phyloP scores from a whole-genome alignment of 441 rosid genomes.

The Croton setiger region DNA sequence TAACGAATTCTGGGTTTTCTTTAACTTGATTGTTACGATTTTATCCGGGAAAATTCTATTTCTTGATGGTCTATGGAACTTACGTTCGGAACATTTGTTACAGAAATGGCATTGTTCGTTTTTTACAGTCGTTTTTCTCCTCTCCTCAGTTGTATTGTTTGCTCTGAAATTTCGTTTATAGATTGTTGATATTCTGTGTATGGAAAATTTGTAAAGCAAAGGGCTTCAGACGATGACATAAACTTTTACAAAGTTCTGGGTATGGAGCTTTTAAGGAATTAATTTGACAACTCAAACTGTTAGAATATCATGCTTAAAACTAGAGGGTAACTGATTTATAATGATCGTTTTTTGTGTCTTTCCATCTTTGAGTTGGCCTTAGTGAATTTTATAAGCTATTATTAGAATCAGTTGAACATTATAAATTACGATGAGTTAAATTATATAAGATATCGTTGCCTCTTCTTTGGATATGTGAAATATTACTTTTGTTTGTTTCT shows the following conservation, averaged over 20 bases:
- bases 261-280: neutral
- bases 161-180: neutral
- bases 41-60: neutral
- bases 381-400: too few species aligned
- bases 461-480: neutral
- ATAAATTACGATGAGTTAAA: neutral
- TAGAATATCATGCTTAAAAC: neutral
- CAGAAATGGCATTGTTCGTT: neutral
- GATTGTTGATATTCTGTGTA: neutral
- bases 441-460: neutral
- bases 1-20: neutral
- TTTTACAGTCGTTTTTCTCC: too few species aligned
- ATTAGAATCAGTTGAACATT: neutral
- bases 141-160: too few species aligned
- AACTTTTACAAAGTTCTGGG: too few species aligned
- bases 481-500: neutral
- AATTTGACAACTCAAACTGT: neutral
- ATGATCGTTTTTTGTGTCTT: too few species aligned
- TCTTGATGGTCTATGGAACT: neutral
- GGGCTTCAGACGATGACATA: too few species aligned
- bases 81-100: neutral
- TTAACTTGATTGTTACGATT: neutral
- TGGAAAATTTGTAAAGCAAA: too few species aligned
- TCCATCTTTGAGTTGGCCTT: too few species aligned
- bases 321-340: neutral